phyloP scores from a whole-genome alignment of 2,329 filamentous ascomycete genomes.

The Curvularia lunata region DNA sequence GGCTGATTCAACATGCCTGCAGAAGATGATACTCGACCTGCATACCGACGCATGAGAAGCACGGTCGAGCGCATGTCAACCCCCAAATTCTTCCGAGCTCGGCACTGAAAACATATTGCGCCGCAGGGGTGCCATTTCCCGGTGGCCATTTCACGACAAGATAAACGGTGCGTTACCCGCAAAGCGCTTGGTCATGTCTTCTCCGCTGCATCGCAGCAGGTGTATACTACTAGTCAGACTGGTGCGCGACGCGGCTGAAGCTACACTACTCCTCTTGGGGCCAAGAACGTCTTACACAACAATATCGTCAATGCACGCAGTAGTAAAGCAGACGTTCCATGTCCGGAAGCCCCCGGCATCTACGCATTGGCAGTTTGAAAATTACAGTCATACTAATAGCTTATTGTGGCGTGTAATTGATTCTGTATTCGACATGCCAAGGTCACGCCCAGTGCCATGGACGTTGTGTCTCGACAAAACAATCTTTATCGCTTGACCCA shows the following conservation, averaged over 20 bases:
- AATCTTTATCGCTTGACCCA: slow-evolving; percentile 82
- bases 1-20: slow-evolving; percentile 18
- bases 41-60: slow-evolving; percentile 16
- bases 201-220: not conserved
- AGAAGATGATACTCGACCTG: slow-evolving; percentile 18
- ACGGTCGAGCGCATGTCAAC: slow-evolving; percentile 7
- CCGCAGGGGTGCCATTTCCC: not conserved
- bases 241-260: not conserved
- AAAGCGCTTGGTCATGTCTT: slow-evolving; percentile 1
- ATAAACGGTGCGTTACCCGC: slow-evolving; percentile 3
- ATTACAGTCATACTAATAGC: not conserved
- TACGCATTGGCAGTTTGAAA: not conserved
- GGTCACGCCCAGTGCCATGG: slow-evolving; percentile 19
- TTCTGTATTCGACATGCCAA: slow-evolving; percentile 25
- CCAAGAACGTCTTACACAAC: not conserved
- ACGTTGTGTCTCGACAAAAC: slow-evolving; percentile 34
- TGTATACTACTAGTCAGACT: not conserved
- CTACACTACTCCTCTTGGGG: not conserved
- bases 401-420: not conserved
- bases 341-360: not conserved
- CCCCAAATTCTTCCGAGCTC: slow-evolving; percentile 6
- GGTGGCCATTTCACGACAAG: not conserved
- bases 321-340: not conserved
- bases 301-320: not conserved
- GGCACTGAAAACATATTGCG: not conserved